phyloP scores from a whole-genome alignment of 192 early-diverging fungal species.

The Lunasporangiospora selenospora region DNA sequence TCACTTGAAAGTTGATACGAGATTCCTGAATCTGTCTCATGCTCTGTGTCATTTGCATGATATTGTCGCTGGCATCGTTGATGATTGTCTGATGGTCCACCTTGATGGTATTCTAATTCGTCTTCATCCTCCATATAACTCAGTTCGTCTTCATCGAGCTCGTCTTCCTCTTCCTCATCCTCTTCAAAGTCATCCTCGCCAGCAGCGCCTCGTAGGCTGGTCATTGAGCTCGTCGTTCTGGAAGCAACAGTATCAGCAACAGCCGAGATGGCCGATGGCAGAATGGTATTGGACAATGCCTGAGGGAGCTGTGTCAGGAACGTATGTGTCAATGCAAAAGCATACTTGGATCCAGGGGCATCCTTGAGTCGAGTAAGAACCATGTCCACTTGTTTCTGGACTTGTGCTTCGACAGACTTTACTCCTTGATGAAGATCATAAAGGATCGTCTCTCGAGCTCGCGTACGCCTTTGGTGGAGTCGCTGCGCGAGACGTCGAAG shows the following conservation, averaged over 20 bases:
- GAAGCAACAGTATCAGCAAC: conserved; percentile 38
- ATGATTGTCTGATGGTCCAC: conserved; percentile 21
- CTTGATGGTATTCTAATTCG: too few species aligned
- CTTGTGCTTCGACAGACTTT: conserved; percentile 40
- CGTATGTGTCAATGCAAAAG: conserved; percentile 37
- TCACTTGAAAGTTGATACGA: conserved; percentile 27
- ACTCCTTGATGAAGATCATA: conserved; percentile 40
- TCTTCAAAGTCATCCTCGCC: conserved; percentile 41
- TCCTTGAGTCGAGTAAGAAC: conserved; percentile 31
- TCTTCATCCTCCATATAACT: conserved; percentile 16
- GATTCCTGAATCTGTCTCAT: conserved; percentile 5
- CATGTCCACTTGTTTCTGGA: conserved; percentile 47
- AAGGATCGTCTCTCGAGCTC: conserved; percentile 35
- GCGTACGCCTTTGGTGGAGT: conserved; percentile 30
- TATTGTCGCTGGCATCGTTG: too few species aligned
- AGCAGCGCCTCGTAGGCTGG: conserved; percentile 20
- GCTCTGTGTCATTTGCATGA: too few species aligned
- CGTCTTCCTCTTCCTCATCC: conserved; percentile 33
- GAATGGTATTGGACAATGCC: conserved; percentile 31
- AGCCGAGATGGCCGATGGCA: conserved; percentile 43
- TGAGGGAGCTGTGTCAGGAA: conserved; percentile 41
- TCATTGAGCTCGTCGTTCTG: conserved; percentile 33
- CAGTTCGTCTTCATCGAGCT: conserved; percentile 13
- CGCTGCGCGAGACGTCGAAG: conserved; percentile 26
- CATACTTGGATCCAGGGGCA: conserved; percentile 35